These are phyloP conservation scores for Globisporangium middletonii DNA, from an alignment of 352 stramenopile genomes.

Conservation along the genomic window DNA sequence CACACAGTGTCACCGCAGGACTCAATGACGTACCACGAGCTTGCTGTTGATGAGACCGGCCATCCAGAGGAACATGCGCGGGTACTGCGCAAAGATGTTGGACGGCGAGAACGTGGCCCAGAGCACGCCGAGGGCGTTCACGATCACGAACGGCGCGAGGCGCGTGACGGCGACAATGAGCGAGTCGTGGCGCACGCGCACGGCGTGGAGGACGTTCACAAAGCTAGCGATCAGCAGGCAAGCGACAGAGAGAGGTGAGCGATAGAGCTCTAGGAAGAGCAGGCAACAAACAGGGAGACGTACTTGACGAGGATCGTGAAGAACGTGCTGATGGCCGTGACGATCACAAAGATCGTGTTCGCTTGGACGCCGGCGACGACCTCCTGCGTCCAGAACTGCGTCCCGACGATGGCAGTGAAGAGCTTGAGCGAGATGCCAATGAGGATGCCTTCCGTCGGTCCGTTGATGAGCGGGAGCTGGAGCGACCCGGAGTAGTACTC, in stretches of 20 bases:
- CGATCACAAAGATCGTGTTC: conserved; percentile 77
- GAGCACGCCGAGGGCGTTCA: conserved; percentile 61
- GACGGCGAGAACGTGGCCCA: conserved; percentile 73
- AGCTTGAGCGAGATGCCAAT: conserved; percentile 76
- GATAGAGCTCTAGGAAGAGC: not conserved
- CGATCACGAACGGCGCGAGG: conserved; percentile 61
- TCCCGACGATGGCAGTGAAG: conserved; percentile 50
- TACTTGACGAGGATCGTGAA: conserved; percentile 78
- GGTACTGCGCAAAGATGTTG: conserved; percentile 68
- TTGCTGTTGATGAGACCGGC: conserved; percentile 85
- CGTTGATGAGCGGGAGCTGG: conserved; percentile 95
- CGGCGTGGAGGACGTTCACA: conserved; percentile 64
- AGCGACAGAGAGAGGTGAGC: conserved; percentile 4
- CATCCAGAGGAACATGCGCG: conserved; percentile 85
- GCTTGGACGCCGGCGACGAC: conserved; percentile 59
- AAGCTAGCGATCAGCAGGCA: conserved; percentile 24
- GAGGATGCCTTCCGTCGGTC: conserved; percentile 94
- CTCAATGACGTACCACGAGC: conserved; percentile 52
- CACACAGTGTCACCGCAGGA: too few relatives aligned
- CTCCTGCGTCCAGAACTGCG: conserved; percentile 70
- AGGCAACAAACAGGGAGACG: conserved; percentile 11
- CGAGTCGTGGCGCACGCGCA: conserved; percentile 62
- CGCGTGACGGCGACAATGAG: conserved; percentile 77
- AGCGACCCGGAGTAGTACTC: conserved; percentile 94
- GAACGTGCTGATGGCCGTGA: conserved; percentile 47